Evolutionary conservation across 2,329 filamentous ascomycete species (phyloP), one percentile per base, ranked within the genome.

Genomic region (Colletotrichum coccodes): DNA sequence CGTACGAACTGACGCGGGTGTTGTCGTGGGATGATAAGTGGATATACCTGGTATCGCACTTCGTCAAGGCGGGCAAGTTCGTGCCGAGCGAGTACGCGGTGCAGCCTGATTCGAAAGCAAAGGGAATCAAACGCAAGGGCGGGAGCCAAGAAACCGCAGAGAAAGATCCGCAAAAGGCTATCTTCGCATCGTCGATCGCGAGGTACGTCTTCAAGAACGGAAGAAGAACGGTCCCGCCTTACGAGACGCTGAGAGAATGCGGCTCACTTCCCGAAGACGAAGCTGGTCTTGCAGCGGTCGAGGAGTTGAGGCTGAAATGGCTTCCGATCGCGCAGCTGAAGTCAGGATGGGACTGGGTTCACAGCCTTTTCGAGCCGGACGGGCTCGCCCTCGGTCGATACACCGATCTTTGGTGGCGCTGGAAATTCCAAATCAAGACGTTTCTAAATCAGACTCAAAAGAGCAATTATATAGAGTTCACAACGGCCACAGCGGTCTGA

Each of bases 191-290:
- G 1, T 90, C 90, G 0, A 79, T 95, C 44, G 90, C 88, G 81
- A 94, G 94, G 82, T 95, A 95, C 77, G 93, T 95, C 32, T 90
- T 94, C 77, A 95, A 95, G 83, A 85, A 94, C 64, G 92, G 92
- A 1, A 86, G 95, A 36, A 85, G 95, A 75, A 98, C 95, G 0
- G 89, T 98, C 4, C 89, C 94, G 70, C 95, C 95, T 0, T 92
- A 94, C 72, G 85, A 92, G 50, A 85, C 95, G 11, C 83, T 98
- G 30, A 83, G 87, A 40, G 87, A 91, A 42, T 91, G 91, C 52
- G 89, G 90, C 0, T 83, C 98, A 76, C 81, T 98, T 53, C 95
- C 95, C 0, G 81, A 86, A 63, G 58, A 62, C 21, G 58, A 59
- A n/a, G 11, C 9, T n/a, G 28, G 49, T 11, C 4, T 58, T 36